Conservation (phyloP, 257 asterid species). For the Buddleja alternifolia region DNA sequence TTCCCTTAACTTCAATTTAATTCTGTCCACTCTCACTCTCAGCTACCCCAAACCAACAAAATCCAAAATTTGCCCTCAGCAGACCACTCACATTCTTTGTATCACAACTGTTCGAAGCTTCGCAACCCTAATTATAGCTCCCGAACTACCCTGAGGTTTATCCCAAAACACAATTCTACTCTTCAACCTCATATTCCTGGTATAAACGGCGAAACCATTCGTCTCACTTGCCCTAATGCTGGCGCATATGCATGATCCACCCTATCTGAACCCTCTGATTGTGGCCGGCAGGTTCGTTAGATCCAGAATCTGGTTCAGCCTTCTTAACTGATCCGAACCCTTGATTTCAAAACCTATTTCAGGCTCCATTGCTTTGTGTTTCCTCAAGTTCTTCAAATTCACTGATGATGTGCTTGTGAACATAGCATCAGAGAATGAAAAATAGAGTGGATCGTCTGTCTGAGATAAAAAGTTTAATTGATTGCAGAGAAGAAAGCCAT, state of each 20-base stretch:
- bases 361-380: too few relatives aligned
- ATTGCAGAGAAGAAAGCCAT: too few relatives aligned
- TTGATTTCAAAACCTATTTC: too few relatives aligned
- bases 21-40: slow-evolving; percentile 50
- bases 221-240: slow-evolving; percentile 54
- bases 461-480: too few relatives aligned
- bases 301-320: slow-evolving; percentile 32
- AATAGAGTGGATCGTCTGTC: too few relatives aligned
- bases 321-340: slow-evolving; percentile 24
- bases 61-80: slow-evolving; percentile 33
- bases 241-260: slow-evolving; percentile 41
- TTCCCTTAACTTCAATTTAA: slow-evolving; percentile 66
- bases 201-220: slow-evolving; percentile 64
- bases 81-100: slow-evolving; percentile 32
- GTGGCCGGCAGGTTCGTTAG: slow-evolving; percentile 31
- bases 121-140: slow-evolving; percentile 30
- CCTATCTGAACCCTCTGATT: slow-evolving; percentile 39
- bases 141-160: slow-evolving; percentile 31
- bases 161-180: slow-evolving; percentile 39
- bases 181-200: slow-evolving; percentile 70
- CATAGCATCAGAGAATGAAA: too few relatives aligned
- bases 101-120: slow-evolving; percentile 30
- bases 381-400: too few relatives aligned
- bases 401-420: too few relatives aligned
- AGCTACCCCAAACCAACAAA: slow-evolving; percentile 24